Base-by-base conservation (phyloP, 768 basidiomycete genomes). In the Lentinula edodes region DNA sequence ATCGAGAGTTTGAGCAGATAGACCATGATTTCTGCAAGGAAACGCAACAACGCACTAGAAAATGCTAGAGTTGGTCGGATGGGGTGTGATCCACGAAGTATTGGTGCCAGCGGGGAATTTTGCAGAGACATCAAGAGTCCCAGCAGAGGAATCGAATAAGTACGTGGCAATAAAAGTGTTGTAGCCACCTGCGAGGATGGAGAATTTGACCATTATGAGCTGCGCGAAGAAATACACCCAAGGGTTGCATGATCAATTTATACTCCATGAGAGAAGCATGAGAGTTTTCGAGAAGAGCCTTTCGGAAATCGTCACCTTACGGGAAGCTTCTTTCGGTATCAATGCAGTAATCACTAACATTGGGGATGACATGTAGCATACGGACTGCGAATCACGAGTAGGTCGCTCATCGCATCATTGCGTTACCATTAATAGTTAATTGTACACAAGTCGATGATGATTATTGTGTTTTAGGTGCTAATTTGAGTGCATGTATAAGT, bases 71-170 rank as follows among this genome's bases (percentile, higher is more conserved):
- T 87, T 83, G 45, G 76, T 75, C 0, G 80, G 81, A 63, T 85
- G 80, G 15, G 75, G 77, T 0, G 74, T 75, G 36, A 88, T 83
- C 86, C 86, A 87, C 0, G 84, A 84, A 1, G 83, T 77, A 66
- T 81, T 85, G 5, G 65, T 68, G 1, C 80, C 82, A 0, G 81
- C 80, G 9, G 76, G 75, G 5, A 73, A 76, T 66, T 80, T 75
- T 61, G 77, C 70, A 36, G 78, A 64, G 54, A 84, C 74, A 10
- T 79, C 72, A 52, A 88, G 71, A 8, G 76, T 72, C 34, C 71
- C 68, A n/a, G 79, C 69, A 41, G 81, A 75, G 5, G 82, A 76
- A 66, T 86, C 76, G 69, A 88, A 87, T 20, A 76, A 60, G 63
- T 80, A 80, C 28, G 75, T 75, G 43, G 79, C 78, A 48, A 82